Conservation (phyloP, 2,329 filamentous ascomycete species). For the Magnaporthiopsis incrustans region DNA sequence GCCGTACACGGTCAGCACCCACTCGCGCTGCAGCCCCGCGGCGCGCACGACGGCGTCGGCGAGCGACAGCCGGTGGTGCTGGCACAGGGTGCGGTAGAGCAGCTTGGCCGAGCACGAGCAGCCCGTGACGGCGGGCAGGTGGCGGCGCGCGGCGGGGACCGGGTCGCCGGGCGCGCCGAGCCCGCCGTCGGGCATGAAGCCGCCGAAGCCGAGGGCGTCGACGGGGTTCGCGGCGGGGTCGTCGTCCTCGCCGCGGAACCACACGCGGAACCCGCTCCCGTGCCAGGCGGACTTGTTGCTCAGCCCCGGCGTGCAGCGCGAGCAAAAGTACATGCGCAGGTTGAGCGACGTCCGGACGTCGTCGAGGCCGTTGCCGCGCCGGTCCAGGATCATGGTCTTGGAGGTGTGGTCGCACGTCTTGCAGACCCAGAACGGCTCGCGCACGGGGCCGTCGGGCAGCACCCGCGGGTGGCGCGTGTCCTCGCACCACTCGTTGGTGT, state of each 20-base stretch:
- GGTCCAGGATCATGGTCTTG: neutral
- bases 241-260: neutral
- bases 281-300: neutral
- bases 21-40: neutral
- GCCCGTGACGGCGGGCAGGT: neutral
- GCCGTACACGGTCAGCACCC: neutral
- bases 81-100: neutral
- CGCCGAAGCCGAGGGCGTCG: neutral
- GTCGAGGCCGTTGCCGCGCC: neutral
- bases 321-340: conserved; percentile 3
- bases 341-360: neutral
- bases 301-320: neutral
- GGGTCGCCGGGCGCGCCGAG: neutral
- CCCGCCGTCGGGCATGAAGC: neutral
- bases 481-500: neutral
- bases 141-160: too few species aligned
- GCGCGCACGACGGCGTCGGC: neutral
- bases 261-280: neutral
- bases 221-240: neutral
- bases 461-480: neutral
- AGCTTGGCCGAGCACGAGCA: conserved; percentile 1
- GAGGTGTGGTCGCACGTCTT: neutral
- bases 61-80: neutral
- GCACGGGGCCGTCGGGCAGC: too few species aligned
- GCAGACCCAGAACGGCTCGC: neutral